Evolutionary conservation across 352 stramenopile species (phyloP), one percentile per base, ranked within the genome.

Genomic region (Phytopythium delawarense): DNA sequence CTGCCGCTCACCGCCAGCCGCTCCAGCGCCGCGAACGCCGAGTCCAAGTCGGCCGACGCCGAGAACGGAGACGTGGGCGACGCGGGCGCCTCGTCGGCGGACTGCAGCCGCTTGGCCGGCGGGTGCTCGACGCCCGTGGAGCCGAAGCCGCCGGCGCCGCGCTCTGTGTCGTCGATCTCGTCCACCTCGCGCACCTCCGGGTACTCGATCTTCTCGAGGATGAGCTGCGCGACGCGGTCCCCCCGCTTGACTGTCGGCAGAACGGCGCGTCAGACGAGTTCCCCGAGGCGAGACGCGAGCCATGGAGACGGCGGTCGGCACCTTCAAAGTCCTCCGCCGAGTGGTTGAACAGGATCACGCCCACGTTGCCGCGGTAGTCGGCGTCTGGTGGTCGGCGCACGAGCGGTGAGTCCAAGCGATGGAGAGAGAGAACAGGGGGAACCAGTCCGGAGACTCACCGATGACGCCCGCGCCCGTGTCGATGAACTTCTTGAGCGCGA

Each of bases 301-400:
- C 16, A 9, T 7, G 11, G 9, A 28, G 9, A 23, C 9, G 21
- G 21, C 8, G 40, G 23, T 45, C 49, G 44, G 28, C 40, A 86
- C 72, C 63, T 62, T 89, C 69, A 72, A 99, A 99, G 64, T 98
- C 93, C 57, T 96, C 82, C 21, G 85, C 67, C 8, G 91, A 84
- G 75, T 99, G 96, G 78, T 99, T 99, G 81, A 99, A 99, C 13
- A 99, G 70, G n/a, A 99, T 92, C 34, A 99, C 97, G 53, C 98
- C 97, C 23, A 99, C 96, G 64, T 96, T 96, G 59, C 98, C 98
- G 32, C 97, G 93, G 75, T 99, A 99, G 68, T 99, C 97, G 23
- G 94, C 96, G 73, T 99, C 86, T 85, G 62, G 11, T 16, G 30
- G 18, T 7, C 20, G 11, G 18, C n/a, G 15, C 21, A 8, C 13